Conservation (phyloP, 176 grass and related monocot species). For the Neostapfia colusana region DNA sequence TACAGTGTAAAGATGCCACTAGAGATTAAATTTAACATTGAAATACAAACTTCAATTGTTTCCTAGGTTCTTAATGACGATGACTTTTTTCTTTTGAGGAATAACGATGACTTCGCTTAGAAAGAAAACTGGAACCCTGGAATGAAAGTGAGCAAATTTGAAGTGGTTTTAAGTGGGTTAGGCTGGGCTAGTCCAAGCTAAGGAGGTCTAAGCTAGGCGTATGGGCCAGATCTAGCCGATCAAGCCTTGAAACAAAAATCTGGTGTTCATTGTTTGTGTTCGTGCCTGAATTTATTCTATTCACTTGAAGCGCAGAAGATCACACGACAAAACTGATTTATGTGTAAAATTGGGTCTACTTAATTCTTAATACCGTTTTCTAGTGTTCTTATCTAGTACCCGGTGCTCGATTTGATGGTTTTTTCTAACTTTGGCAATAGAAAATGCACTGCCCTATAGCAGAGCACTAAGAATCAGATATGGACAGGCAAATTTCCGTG, state of each 20-base stretch:
- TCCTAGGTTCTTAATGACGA: neutral
- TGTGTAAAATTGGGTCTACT: neutral
- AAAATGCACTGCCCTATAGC: no score
- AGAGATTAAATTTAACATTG: neutral
- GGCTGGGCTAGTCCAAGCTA: neutral
- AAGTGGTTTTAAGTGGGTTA: neutral
- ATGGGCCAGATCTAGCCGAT: neutral
- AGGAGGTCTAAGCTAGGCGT: neutral
- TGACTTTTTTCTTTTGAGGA: no score
- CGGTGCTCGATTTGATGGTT: neutral
- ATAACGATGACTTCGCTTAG: neutral
- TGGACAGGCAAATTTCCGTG: neutral
- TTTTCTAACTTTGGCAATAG: slow-evolving; percentile 12
- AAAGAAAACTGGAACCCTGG: neutral
- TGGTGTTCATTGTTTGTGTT: neutral
- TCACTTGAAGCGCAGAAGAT: neutral
- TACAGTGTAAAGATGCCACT: no score
- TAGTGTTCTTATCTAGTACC: neutral
- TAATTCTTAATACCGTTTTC: neutral
- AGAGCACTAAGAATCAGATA: slow-evolving; percentile 3
- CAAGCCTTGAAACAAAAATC: neutral
- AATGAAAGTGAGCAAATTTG: neutral
- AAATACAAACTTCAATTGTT: neutral
- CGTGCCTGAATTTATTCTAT: neutral
- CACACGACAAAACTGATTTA: neutral